A percentile compares a stretch with the other conserved stretches of the same genome.
Conservation (phyloP, 2,329 filamentous ascomycete species). For the Fusarium sublunatum region DNA sequence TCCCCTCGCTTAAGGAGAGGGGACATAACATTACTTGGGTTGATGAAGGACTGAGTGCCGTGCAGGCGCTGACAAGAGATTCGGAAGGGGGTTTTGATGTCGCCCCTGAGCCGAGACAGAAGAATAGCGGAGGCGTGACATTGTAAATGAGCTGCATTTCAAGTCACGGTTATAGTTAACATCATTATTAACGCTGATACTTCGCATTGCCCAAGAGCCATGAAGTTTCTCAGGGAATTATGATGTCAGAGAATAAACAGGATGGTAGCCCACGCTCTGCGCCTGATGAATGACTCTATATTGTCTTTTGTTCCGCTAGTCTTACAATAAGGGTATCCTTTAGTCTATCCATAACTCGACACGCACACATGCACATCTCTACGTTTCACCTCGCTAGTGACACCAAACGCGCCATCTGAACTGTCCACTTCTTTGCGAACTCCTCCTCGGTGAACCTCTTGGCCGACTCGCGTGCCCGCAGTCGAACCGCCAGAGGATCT, state of each 20-base stretch:
- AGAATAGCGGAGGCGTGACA: constrained; percentile 73
- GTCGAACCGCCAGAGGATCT: constrained; percentile 79
- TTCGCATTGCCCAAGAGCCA: not conserved
- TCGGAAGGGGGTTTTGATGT: constrained; percentile 79
- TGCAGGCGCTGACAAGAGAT: constrained; percentile 69
- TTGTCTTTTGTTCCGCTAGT: constrained; percentile 19
- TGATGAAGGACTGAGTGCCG: constrained; percentile 70
- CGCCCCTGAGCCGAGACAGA: constrained; percentile 79
- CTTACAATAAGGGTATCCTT: constrained; percentile 51
- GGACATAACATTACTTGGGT: constrained; percentile 81
- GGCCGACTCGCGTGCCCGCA: constrained; percentile 80
- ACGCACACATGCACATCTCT: constrained; percentile 29
- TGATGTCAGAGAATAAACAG: not conserved
- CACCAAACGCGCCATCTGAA: constrained; percentile 79
- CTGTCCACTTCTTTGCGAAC: constrained; percentile 83
- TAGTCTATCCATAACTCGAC: constrained; percentile 45
- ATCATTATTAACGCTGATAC: not conserved
- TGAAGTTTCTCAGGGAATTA: not conserved
- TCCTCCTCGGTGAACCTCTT: constrained; percentile 88
- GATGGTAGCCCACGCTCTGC: not conserved
- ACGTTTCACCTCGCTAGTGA: constrained; percentile 49
- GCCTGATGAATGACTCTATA: constrained; percentile 28
- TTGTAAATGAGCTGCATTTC: constrained; percentile 44
- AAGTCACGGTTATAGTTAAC: not conserved
- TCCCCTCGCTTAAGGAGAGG: constrained; percentile 68